phyloP scores from a whole-genome alignment of 2,329 filamentous ascomycete genomes.

The Calonectria pseudoreteaudii region DNA sequence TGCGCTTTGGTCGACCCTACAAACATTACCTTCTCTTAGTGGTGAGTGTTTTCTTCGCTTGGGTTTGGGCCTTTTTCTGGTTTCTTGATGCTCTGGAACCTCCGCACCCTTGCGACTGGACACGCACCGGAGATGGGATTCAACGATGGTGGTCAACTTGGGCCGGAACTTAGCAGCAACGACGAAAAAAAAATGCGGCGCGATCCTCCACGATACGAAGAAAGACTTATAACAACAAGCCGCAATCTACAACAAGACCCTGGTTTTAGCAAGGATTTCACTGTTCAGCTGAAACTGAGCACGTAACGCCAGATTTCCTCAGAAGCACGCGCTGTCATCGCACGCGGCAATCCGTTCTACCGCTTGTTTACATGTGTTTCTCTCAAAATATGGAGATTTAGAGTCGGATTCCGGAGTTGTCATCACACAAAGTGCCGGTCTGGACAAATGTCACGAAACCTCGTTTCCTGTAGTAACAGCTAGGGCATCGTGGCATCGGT shows the following conservation, averaged over 20 bases:
- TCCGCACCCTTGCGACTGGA: not conserved
- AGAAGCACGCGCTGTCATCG: not conserved
- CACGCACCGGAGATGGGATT: conserved; percentile 10
- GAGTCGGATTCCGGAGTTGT: not conserved
- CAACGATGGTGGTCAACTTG: not conserved
- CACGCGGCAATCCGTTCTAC: not conserved
- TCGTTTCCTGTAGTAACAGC: conserved; percentile 3
- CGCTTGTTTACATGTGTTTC: not conserved
- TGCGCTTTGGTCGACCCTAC: conserved; percentile 46
- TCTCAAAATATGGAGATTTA: not conserved
- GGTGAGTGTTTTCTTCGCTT: conserved; percentile 46
- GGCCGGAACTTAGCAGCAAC: not conserved
- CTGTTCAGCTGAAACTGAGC: not conserved
- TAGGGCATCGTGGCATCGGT: conserved; percentile 15
- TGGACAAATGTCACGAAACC: not conserved
- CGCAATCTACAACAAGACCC: not conserved
- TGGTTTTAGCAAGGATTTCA: not conserved
- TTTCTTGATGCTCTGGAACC: conserved; percentile 8
- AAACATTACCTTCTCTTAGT: conserved; percentile 53
- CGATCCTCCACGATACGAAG: not conserved
- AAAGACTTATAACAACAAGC: not conserved
- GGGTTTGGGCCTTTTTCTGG: conserved; percentile 9
- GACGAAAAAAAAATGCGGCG: not conserved
- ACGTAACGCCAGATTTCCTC: not conserved
- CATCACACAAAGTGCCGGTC: not conserved